Base-by-base conservation (phyloP, 1,284 basidiomycete species). In the Clitocybe nebularis region DNA sequence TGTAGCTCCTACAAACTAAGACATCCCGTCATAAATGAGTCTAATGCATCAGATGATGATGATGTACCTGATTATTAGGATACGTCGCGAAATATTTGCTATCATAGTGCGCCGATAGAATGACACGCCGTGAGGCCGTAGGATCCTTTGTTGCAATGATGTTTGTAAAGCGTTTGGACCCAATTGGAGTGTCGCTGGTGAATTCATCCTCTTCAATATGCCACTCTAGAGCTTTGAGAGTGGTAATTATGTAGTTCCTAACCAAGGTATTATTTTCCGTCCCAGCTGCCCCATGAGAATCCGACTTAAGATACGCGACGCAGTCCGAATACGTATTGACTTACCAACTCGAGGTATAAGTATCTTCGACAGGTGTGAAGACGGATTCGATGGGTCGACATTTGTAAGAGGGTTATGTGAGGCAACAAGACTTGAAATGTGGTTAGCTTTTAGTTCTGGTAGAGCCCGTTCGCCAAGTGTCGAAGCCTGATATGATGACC, bases 91-190 rank as follows among this genome's bases (percentile, higher is more conserved):
- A 95, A 67, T 81, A 96, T 67, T 99, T 99, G 64, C 88, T 93
- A 64, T 99, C 96, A 56, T 90, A 93, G 62, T 99, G 96, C 3
- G 95, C 96, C 2, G 94, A 75, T 5, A 99, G 63, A n/a, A 95
- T 74, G 19, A 99, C 72, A 53, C 88, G 84, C 29, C 88, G 67
- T 1, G 86, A 69, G 0, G 95, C 92, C n/a, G 71, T 67, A 3
- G 88, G 85, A 55, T 97, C 87, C 60, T 97, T 95, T 10, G 96
- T 99, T 28, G 93, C 91, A 51, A 99, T 83, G 36, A 98, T 73
- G 67, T 99, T 99, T 16, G 83, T 88, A 63, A 99, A 96, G 23
- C 72, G 70, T 51, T 82, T 87, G 32, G 62, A 57, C 5, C 96
- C 96, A 49, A 88, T 77, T 0, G 96, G 96, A 0, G 96, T 99